A percentile compares a stretch with the other conserved stretches of the same genome.
Evolutionary conservation across 306 rosid genomes (phyloP).

Genomic region (Acacia acuminata): DNA sequence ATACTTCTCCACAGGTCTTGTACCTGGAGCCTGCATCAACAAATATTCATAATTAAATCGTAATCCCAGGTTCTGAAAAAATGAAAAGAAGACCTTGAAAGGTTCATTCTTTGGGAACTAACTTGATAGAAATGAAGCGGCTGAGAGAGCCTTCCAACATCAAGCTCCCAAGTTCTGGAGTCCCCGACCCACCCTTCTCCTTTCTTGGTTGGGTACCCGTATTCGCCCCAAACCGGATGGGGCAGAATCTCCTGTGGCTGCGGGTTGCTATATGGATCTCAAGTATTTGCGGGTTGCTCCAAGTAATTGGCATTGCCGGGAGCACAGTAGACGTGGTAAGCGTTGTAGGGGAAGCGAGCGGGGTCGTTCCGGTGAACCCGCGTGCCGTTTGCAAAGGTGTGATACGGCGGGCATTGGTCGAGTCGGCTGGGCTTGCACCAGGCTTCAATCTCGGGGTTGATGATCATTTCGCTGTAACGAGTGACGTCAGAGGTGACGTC

Average conservation of each 20-base stretch:
- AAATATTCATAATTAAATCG: not conserved
- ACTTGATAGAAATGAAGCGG: slow-evolving; percentile 68
- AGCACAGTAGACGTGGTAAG: slow-evolving; percentile 57
- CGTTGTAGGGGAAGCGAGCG: slow-evolving; percentile 49
- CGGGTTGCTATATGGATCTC: slow-evolving; percentile 68
- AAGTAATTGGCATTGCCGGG: slow-evolving; percentile 53
- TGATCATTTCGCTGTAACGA: slow-evolving; percentile 65
- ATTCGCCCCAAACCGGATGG: slow-evolving; percentile 63
- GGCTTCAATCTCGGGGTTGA: slow-evolving; percentile 44
- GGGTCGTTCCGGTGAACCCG: slow-evolving; percentile 46
- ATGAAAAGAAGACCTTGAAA: not conserved
- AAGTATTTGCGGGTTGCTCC: slow-evolving; percentile 43
- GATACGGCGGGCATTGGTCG: slow-evolving; percentile 56
- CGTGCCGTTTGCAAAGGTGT: slow-evolving; percentile 56
- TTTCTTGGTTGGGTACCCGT: slow-evolving; percentile 57
- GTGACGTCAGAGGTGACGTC: slow-evolving; percentile 63
- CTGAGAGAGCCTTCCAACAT: slow-evolving; percentile 67
- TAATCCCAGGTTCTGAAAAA: not conserved
- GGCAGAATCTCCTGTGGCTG: slow-evolving; percentile 72
- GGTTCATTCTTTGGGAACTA: not conserved
- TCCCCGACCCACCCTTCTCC: slow-evolving; percentile 70
- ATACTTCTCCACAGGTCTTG: slow-evolving; percentile 29
- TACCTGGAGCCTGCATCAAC: slow-evolving; percentile 37
- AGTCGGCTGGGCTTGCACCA: slow-evolving; percentile 43
- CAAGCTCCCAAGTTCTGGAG: slow-evolving; percentile 66